Percentiles rank a stretch among this genome's conserved stretches.
These are phyloP conservation scores for Solanum arcanum DNA, from an alignment of 257 asterid species.

Conservation along the genomic window DNA sequence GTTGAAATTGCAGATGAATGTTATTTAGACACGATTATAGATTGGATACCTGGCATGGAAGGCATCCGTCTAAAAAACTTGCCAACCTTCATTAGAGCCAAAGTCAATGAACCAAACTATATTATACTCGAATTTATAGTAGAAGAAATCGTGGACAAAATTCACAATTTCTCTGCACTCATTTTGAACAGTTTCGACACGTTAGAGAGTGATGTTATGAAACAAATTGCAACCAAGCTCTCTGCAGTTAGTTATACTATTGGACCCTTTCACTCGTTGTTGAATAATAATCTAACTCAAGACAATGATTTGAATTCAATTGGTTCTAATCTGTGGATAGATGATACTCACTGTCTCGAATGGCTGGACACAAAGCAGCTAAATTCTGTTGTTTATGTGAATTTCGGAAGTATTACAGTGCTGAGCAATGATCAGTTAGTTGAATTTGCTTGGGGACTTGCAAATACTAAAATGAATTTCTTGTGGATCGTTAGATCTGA, in stretches of 20 bases:
- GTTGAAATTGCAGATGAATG: conserved; percentile 6
- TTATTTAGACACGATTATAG: conserved; percentile 7
- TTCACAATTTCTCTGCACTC: conserved; percentile 9
- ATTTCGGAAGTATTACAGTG: conserved; percentile 10
- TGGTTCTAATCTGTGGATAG: conserved; percentile 27
- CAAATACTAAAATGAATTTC: conserved; percentile 9
- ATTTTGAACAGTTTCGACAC: conserved; percentile 8
- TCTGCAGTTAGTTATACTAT: conserved; percentile 5
- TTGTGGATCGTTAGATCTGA: conserved; percentile 25
- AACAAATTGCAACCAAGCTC: neutral
- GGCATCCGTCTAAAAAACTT: conserved; percentile 10
- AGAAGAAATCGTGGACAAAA: conserved; percentile 3
- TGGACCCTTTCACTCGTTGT: conserved; percentile 17
- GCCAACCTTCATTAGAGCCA: conserved; percentile 16
- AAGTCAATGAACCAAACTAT: conserved; percentile 6
- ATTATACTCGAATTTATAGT: neutral
- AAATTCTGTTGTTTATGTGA: conserved; percentile 25
- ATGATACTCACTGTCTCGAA: conserved; percentile 15
- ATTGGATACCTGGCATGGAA: conserved; percentile 24
- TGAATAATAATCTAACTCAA: neutral
- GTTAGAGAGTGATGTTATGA: conserved; percentile 7
- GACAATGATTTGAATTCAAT: neutral
- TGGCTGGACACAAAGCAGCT: conserved; percentile 15
- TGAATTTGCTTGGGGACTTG: conserved; percentile 30
- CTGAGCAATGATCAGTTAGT: neutral